Evolutionary conservation across 2,329 filamentous ascomycete genomes (phyloP).

Genomic region (Claviceps humidiphila): DNA sequence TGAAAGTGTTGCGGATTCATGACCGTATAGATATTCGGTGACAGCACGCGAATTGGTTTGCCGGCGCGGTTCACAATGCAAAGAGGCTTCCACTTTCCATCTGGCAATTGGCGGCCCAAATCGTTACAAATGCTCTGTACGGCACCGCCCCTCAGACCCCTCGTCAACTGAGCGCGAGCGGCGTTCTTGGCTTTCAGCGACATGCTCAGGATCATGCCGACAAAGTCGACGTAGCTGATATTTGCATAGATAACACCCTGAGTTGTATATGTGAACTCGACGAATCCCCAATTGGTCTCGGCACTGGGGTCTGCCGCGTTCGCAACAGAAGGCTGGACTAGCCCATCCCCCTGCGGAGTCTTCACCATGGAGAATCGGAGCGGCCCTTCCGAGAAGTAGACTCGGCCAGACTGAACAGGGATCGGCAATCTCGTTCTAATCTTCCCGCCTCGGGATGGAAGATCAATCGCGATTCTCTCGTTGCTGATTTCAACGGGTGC

Average conservation of each 20-base stretch:
- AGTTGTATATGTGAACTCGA: slow-evolving; percentile 32
- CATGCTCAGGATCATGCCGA: slow-evolving; percentile 38
- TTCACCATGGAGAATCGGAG: slow-evolving; percentile 29
- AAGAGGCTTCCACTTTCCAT: slow-evolving; percentile 31
- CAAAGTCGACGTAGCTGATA: slow-evolving; percentile 38
- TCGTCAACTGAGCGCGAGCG: slow-evolving; percentile 23
- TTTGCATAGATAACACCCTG: slow-evolving; percentile 30
- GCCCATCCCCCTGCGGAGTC: slow-evolving; percentile 16
- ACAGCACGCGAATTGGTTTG: slow-evolving; percentile 29
- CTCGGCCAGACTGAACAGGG: slow-evolving; percentile 26
- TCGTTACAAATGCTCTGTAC: slow-evolving; percentile 28
- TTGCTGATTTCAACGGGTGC: slow-evolving; percentile 23
- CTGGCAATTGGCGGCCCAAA: slow-evolving; percentile 23
- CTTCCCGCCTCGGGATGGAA: slow-evolving; percentile 24
- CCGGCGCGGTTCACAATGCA: slow-evolving; percentile 26
- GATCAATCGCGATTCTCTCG: slow-evolving; percentile 27
- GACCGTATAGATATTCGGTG: slow-evolving; percentile 28
- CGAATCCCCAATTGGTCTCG: slow-evolving; percentile 34
- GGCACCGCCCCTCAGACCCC: slow-evolving; percentile 24
- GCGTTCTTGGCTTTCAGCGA: slow-evolving; percentile 21
- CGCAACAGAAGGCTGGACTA: slow-evolving; percentile 36
- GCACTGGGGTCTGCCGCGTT: slow-evolving; percentile 30
- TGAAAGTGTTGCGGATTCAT: slow-evolving; percentile 22
- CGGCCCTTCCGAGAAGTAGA: slow-evolving; percentile 31
- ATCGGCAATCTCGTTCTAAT: slow-evolving; percentile 27